A percentile compares a stretch with the other conserved stretches of the same genome.
Conservation (phyloP, 768 basidiomycete species). For the Basidioascus undulatus region DNA sequence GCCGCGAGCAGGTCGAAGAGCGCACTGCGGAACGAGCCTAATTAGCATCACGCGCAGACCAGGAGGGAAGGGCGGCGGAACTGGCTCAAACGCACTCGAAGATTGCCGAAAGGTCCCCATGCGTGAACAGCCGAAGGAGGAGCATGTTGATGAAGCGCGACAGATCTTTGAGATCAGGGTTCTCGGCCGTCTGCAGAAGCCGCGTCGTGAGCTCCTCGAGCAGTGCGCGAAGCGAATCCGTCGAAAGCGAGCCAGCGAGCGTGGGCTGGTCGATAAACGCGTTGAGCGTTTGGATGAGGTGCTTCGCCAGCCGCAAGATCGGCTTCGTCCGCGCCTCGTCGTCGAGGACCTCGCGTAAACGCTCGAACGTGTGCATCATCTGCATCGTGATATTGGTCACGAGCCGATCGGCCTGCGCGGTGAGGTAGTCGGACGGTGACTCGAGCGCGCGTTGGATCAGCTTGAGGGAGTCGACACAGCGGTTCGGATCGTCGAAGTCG, state of each 20-base stretch:
- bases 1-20: constrained; percentile 31
- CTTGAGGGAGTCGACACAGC: constrained; percentile 83
- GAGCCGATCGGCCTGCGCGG: constrained; percentile 45
- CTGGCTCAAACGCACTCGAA: constrained; percentile 5
- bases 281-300: constrained; percentile 86
- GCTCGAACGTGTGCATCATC: constrained; percentile 77
- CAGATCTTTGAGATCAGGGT: constrained; percentile 56
- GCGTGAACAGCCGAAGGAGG: constrained; percentile 75
- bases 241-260: constrained; percentile 64
- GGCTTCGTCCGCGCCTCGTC: constrained; percentile 1
- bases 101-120: constrained; percentile 32
- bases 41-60: constrained; percentile 59
- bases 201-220: constrained; percentile 77
- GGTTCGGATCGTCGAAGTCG: constrained; percentile 58
- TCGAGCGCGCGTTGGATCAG: constrained; percentile 68
- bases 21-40: constrained; percentile 58
- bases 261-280: constrained; percentile 77
- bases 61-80: constrained; percentile 19
- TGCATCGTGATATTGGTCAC: constrained; percentile 75
- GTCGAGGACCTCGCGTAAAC: constrained; percentile 36
- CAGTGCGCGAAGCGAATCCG: constrained; percentile 61
- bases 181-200: constrained; percentile 81
- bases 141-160: constrained; percentile 98
- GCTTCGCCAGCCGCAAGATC: constrained; percentile 85
- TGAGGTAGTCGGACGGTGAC: constrained; percentile 51